phyloP scores from a whole-genome alignment of 306 rosid genomes.

The Crataegus laevigata region DNA sequence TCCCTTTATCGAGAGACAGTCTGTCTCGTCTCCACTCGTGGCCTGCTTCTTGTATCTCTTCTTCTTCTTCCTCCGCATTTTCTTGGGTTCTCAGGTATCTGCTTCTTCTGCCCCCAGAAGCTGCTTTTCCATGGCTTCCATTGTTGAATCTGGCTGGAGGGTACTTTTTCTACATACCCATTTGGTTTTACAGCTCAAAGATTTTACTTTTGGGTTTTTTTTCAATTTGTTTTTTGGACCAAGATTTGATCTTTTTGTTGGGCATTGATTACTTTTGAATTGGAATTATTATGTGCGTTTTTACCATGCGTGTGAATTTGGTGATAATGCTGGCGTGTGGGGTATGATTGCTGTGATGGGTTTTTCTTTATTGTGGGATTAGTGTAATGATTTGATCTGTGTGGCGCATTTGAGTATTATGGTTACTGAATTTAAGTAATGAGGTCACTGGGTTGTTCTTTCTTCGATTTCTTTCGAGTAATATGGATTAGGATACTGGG shows the following conservation, averaged over 20 bases:
- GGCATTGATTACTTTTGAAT: slow-evolving; percentile 11
- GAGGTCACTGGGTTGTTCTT: not conserved
- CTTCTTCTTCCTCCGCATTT: not conserved
- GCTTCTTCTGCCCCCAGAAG: not conserved
- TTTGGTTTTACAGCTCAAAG: not conserved
- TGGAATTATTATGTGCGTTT: not conserved
- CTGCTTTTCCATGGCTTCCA: slow-evolving; percentile 38
- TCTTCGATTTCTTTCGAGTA: not conserved
- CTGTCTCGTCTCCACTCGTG: slow-evolving; percentile 29
- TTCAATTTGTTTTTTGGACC: not conserved
- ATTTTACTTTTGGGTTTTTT: not conserved
- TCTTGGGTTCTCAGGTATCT: not conserved
- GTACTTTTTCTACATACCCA: slow-evolving; percentile 18
- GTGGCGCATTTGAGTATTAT: not conserved
- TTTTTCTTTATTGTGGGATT: not conserved
- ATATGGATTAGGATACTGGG: not conserved
- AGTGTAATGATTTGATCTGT: not conserved
- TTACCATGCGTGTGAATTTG: not conserved
- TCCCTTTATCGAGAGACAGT: slow-evolving; percentile 24
- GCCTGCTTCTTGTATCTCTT: not conserved
- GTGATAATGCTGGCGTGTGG: not conserved
- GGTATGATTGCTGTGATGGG: not conserved
- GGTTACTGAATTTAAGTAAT: not conserved
- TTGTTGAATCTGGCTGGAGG: slow-evolving; percentile 75
- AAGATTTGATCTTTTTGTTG: slow-evolving; percentile 22